Percentiles rank a stretch among this genome's conserved stretches.
phyloP scores from a whole-genome alignment of 2,329 filamentous ascomycete species.

The Fusarium concolor region DNA sequence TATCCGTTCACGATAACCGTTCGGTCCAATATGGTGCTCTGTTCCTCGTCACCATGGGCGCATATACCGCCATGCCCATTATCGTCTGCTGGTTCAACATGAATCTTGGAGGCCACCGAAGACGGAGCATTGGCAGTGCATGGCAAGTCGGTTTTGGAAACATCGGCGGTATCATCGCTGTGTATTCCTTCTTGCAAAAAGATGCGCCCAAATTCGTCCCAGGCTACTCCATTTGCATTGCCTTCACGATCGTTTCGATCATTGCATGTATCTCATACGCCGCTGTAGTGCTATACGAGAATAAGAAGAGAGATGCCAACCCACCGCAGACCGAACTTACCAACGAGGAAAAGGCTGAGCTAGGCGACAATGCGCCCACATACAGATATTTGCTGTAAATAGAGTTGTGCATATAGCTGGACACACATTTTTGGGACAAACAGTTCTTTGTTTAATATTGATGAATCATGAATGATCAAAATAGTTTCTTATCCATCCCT shows the following conservation, averaged over 20 bases:
- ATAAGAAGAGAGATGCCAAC: constrained; percentile 66
- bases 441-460: constrained; percentile 4
- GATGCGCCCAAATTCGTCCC: constrained; percentile 77
- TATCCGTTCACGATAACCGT: constrained; percentile 75
- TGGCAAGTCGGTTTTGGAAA: constrained; percentile 86
- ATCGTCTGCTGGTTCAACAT: constrained; percentile 87
- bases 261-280: constrained; percentile 71
- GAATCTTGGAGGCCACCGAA: constrained; percentile 79
- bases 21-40: constrained; percentile 80
- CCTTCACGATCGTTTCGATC: constrained; percentile 76
- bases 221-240: constrained; percentile 82
- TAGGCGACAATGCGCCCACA: constrained; percentile 69
- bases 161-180: constrained; percentile 82
- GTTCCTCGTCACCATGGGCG: constrained; percentile 83
- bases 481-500: background rate
- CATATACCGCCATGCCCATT: constrained; percentile 90
- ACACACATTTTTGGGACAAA: constrained; percentile 5
- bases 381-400: constrained; percentile 68
- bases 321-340: constrained; percentile 60
- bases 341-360: constrained; percentile 70
- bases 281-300: constrained; percentile 67
- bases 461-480: constrained; percentile 26
- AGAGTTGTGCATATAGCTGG: background rate
- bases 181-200: constrained; percentile 72
- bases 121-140: constrained; percentile 76